Evolutionary conservation across 2,329 filamentous ascomycete genomes (phyloP), one percentile per base, ranked within the genome.

Genomic region (Dendryphion nanum): DNA sequence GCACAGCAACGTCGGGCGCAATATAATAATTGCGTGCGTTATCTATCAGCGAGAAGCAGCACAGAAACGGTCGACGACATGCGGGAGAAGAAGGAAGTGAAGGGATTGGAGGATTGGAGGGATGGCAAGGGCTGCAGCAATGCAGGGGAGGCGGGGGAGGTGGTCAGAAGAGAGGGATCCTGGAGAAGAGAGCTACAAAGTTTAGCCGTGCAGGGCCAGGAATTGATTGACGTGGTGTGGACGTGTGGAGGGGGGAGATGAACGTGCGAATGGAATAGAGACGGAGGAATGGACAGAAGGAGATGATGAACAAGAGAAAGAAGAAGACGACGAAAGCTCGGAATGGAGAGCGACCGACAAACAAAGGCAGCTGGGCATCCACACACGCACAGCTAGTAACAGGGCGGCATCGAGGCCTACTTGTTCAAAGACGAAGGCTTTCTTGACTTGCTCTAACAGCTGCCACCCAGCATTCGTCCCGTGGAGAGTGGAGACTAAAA

Each of bases 1-100:
- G 51, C 45, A 42, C 44, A 37, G 45, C 36, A 51, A 51, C 41
- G 45, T 45, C 19, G 41, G 38, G 41, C 34, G 43, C 44, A 49
- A 45, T 50, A 47, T 47, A 42, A 18, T 33, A n/a, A 38, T 29
- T 43, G 46, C 39, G 32, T 14, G 41, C 31, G 35, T 40, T 40
- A 38, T 39, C 34, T 40, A 33, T n/a, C 23, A 32, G 39, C 20
- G 36, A 13, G 41, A 44, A 26, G 41, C 28, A 38, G 41, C 35
- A 36, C 31, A 21, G 36, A 33, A 16, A 38, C 23, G 23, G 23
- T 26, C 23, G 10, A n/a, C n/a, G n/a, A n/a, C n/a, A n/a, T n/a
- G n/a, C n/a, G n/a, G 37, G 48, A 44, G 18, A 8, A 8, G 23
- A 26, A 19, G 15, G 29, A 30, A 14, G 7, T 23, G 19, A 5